Conservation (phyloP, 352 stramenopile genomes). For the Phytophthora meadii region DNA sequence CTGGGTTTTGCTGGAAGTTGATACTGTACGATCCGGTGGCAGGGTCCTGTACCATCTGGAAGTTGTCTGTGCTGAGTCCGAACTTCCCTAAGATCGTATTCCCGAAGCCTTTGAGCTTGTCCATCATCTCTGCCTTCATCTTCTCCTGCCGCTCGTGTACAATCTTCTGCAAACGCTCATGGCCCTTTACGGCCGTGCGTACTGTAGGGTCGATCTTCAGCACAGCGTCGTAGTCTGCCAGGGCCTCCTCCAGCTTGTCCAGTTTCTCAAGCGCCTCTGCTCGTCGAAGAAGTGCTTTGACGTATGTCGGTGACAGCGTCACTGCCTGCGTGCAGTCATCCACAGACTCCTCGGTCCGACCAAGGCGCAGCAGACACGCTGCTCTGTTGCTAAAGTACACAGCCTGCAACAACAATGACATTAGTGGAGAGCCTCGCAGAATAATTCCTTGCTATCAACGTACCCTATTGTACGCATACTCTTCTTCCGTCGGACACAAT, state of each 20-base stretch:
- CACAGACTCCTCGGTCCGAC: constrained; percentile 89
- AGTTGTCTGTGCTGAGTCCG: constrained; percentile 99
- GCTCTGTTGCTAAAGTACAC: constrained; percentile 90
- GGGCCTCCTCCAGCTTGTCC: constrained; percentile 94
- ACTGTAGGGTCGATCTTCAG: constrained; percentile 93
- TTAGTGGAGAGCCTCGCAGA: no score
- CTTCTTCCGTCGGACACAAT: constrained; percentile 72
- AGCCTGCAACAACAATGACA: constrained; percentile 43
- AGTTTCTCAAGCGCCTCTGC: constrained; percentile 93
- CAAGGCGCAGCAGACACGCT: constrained; percentile 75
- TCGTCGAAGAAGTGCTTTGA: constrained; percentile 95
- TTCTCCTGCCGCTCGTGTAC: constrained; percentile 97
- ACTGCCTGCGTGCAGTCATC: constrained; percentile 95
- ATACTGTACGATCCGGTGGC: constrained; percentile 98
- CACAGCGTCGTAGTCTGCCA: constrained; percentile 91
- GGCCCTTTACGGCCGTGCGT: constrained; percentile 51
- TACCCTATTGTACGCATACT: constrained; percentile 85
- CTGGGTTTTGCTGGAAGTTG: constrained; percentile 89
- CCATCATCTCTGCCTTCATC: constrained; percentile 98
- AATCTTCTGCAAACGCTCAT: constrained; percentile 86
- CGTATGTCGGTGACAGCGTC: constrained; percentile 95
- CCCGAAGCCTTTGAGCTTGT: constrained; percentile 98
- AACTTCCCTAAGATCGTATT: constrained; percentile 99
- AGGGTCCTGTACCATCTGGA: constrained; percentile 98
- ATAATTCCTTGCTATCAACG: background rate